These are phyloP conservation scores for Botrytis aclada DNA, from an alignment of 2,329 filamentous ascomycete species.

Conservation along the genomic window DNA sequence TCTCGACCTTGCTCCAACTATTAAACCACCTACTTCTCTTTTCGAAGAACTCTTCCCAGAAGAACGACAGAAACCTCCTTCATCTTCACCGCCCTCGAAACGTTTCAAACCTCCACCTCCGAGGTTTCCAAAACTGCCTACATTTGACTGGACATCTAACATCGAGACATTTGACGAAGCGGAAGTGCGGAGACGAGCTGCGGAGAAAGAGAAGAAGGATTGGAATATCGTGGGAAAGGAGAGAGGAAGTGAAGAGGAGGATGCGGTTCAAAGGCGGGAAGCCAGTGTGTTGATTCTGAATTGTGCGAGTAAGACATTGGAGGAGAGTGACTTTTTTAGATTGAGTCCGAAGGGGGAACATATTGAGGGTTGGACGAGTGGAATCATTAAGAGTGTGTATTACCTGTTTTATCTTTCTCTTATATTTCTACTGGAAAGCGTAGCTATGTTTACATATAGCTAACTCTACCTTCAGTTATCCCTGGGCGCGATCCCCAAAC, in stretches of 20 bases:
- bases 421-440: not conserved
- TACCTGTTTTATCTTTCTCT: not conserved
- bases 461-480: constrained; percentile 45
- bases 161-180: constrained; percentile 5
- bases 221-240: constrained; percentile 3
- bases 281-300: constrained; percentile 50
- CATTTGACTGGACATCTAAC: constrained; percentile 30
- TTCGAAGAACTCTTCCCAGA: constrained; percentile 55
- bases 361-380: constrained; percentile 64
- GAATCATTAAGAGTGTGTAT: constrained; percentile 53
- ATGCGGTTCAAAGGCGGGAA: constrained; percentile 1
- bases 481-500: constrained; percentile 63
- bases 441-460: not conserved
- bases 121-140: constrained; percentile 30
- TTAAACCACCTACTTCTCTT: constrained; percentile 33
- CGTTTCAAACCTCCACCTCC: not conserved
- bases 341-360: constrained; percentile 59
- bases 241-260: not conserved
- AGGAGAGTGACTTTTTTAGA: constrained; percentile 68
- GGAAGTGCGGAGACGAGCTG: constrained; percentile 8
- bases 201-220: constrained; percentile 8
- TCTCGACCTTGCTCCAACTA: not conserved
- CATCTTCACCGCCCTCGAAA: not conserved
- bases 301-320: constrained; percentile 57
- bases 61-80: constrained; percentile 32